Evolutionary conservation across 1,284 basidiomycete genomes (phyloP).

Genomic region (Trametes hirsuta): DNA sequence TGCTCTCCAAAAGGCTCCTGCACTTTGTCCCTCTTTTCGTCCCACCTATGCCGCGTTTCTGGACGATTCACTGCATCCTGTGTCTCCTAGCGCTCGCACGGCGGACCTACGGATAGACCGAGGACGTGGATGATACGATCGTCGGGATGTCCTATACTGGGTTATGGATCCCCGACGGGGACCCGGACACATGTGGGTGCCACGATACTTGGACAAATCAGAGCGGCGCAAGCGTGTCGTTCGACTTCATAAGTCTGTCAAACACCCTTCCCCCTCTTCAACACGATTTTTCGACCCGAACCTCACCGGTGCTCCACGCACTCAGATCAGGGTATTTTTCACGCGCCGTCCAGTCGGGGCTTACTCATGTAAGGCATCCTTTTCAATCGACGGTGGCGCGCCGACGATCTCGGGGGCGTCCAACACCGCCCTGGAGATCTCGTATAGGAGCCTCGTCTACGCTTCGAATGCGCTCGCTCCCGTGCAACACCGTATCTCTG

Average conservation of each 20-base stretch:
- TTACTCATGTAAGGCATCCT: constrained; percentile 7
- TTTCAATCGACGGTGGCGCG: constrained; percentile 7
- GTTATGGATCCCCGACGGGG: constrained; percentile 17
- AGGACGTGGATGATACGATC: constrained; percentile 10
- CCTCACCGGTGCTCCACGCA: not conserved
- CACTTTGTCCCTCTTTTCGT: too few relatives aligned
- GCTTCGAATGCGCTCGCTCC: not conserved
- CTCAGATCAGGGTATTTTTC: constrained; percentile 3
- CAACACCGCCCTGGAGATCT: not conserved
- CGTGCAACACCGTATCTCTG: not conserved
- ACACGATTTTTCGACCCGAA: not conserved
- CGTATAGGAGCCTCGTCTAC: constrained; percentile 3
- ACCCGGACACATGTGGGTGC: constrained; percentile 10
- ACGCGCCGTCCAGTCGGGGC: constrained; percentile 5
- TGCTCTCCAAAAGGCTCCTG: too few relatives aligned
- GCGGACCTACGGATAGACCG: not conserved
- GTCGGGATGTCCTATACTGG: constrained; percentile 20
- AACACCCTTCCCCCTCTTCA: not conserved
- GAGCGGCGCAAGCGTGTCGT: constrained; percentile 16
- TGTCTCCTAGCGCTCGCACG: not conserved
- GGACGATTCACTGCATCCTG: not conserved
- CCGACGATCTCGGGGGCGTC: constrained; percentile 2
- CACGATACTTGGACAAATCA: constrained; percentile 24
- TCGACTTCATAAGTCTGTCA: constrained; percentile 19
- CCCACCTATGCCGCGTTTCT: not conserved